Evolutionary conservation across 306 rosid species (phyloP), one percentile per base, ranked within the genome.

Genomic region (Psophocarpus tetragonolobus): DNA sequence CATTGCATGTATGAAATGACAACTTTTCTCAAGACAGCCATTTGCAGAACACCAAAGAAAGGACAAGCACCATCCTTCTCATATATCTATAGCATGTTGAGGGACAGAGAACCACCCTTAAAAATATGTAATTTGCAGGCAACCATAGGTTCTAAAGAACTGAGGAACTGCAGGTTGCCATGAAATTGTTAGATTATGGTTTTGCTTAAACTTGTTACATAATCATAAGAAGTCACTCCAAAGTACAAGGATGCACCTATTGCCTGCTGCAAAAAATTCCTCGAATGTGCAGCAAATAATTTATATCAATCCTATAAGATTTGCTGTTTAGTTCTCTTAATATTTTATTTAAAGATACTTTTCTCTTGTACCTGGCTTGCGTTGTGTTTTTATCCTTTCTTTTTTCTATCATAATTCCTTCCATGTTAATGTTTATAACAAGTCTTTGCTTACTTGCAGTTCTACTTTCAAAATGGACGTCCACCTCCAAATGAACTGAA

Each of bases 391-490:
- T 77, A 23, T 69, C 20, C 10, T n/a, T 42, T 65, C 0, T 47
- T 48, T 53, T 17, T 18, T 24, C 30, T 71, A 60, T 53, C 21
- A 14, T 10, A 27, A 57, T 75, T 42, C 18, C 38, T 73, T 29
- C 81, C 48, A 63, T 84, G 66, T 66, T 69, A 17, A 63, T 80
- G 61, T 61, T 78, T 27, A 48, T 81, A 63, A 75, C 51, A 45
- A 23, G 56, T 35, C 15, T 32, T 84, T 86, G 11, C 51, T 13
- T 58, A 53, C 78, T 78, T 83, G 89, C 91, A 96, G 99, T 96
- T 96, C 81, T 93, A 88, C 88, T 96, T 91, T 81, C 96, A 88
- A 80, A 81, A 86, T 77, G 98, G 99, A 10, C 91, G 89, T 23
- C 98, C 98, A 30, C 87, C 93, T 69, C 91, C 97, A 84, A 86